A percentile compares a stretch with the other conserved stretches of the same genome.
phyloP scores from a whole-genome alignment of 225 moss, liverwort and hornwort species.

The Anthoceros angustus region DNA sequence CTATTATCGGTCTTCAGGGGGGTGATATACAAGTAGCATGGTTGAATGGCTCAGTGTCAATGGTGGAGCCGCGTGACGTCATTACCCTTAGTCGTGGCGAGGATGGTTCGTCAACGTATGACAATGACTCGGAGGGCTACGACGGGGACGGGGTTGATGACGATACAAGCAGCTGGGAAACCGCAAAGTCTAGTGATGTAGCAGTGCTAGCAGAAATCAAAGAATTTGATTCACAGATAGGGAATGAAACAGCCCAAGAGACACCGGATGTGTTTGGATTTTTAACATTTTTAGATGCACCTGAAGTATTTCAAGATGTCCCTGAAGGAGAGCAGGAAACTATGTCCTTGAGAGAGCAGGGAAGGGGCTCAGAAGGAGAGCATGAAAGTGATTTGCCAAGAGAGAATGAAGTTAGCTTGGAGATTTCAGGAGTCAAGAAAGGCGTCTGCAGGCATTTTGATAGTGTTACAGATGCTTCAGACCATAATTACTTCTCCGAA shows the following conservation, averaged over 20 bases:
- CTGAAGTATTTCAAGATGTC: slow-evolving; percentile 5
- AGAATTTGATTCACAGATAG: slow-evolving; percentile 30
- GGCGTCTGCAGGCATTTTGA: slow-evolving; percentile 57
- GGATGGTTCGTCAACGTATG: slow-evolving; percentile 75
- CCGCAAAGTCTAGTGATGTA: slow-evolving; percentile 51
- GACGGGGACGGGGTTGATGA: slow-evolving; percentile 54
- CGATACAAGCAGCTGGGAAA: slow-evolving; percentile 87
- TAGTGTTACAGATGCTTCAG: slow-evolving; percentile 52
- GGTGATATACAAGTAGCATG: slow-evolving; percentile 95
- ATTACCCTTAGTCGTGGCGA: slow-evolving; percentile 78
- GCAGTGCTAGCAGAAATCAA: slow-evolving; percentile 13
- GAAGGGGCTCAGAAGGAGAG: slow-evolving; percentile 9
- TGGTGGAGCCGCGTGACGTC: slow-evolving; percentile 84
- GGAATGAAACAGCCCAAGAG: not conserved
- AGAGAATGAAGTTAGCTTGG: slow-evolving; percentile 17
- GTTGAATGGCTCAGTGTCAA: slow-evolving; percentile 85
- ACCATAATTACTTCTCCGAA: slow-evolving; percentile 54
- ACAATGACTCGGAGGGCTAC: slow-evolving; percentile 70
- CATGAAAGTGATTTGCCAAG: slow-evolving; percentile 10
- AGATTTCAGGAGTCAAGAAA: slow-evolving; percentile 9
- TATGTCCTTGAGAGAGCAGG: slow-evolving; percentile 20
- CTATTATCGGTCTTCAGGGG: slow-evolving; percentile 70
- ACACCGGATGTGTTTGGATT: slow-evolving; percentile 22
- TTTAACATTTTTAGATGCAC: slow-evolving; percentile 15
- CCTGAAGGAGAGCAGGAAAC: slow-evolving; percentile 19